A percentile compares a stretch with the other conserved stretches of the same genome.
These are phyloP conservation scores for Colletotrichum simmondsii DNA, from an alignment of 2,329 filamentous ascomycete species.

Conservation along the genomic window DNA sequence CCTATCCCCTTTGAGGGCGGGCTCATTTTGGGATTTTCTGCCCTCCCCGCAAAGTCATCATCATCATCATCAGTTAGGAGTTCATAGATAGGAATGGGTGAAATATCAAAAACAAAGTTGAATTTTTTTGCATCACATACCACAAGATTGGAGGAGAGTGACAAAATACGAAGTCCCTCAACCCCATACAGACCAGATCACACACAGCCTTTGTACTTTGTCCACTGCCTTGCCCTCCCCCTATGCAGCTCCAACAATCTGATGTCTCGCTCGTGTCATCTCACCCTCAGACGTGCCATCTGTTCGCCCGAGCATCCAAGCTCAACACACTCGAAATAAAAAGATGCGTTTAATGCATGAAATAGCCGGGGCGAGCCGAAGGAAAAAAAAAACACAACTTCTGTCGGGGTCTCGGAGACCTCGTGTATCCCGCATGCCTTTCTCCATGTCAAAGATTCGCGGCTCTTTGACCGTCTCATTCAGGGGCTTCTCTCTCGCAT, in stretches of 20 bases:
- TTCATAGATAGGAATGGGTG: not conserved
- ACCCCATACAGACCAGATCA: no score
- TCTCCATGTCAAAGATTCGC: not conserved
- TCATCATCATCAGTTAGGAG: not conserved
- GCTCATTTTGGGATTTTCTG: not conserved
- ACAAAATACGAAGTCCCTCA: not conserved
- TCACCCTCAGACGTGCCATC: conserved; percentile 10
- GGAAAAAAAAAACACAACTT: not conserved
- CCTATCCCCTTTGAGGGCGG: not conserved
- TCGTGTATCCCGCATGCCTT: conserved; percentile 10
- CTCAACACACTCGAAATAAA: not conserved
- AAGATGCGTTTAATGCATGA: conserved; percentile 14
- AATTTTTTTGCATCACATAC: not conserved
- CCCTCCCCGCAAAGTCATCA: no score
- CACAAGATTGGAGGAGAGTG: not conserved
- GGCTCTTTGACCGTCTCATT: conserved; percentile 24
- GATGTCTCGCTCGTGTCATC: conserved; percentile 11
- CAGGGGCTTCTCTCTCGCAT: not conserved
- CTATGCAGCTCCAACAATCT: not conserved
- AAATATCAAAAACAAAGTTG: not conserved
- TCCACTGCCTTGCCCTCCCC: not conserved
- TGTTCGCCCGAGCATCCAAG: conserved; percentile 10
- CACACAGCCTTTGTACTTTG: no score
- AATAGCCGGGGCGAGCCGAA: not conserved
- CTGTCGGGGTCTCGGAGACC: conserved; percentile 19